Evolutionary conservation across 257 asterid species (phyloP), one percentile per base, ranked within the genome.

Genomic region (Solanum chiquidenum): DNA sequence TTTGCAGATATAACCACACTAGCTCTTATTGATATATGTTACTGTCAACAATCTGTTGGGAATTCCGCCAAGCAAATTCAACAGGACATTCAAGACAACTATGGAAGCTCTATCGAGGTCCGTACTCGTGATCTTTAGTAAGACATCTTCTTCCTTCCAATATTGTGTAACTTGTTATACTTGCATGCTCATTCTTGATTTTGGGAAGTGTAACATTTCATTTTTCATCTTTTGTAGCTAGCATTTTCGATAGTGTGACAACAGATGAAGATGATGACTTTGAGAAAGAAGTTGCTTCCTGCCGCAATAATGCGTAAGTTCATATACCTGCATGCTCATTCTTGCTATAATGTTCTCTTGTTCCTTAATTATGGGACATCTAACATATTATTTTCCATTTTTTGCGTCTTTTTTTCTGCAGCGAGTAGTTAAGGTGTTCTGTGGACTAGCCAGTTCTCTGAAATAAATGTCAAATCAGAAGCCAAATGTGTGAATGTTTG

Each of bases 61-160:
- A 35, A 16, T 18, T 91, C 93, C 12, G 93, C 91, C 66, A 79
- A 80, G 77, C 33, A 85, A 16, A 91, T 91, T 83, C 90, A 86
- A n/a, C 84, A 87, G 35, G 90, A 88, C 75, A 91, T 89, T 58
- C 87, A 79, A 55, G 74, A 64, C 34, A 42, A 76, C 7, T 76
- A 76, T 76, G 35, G 34, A 38, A 7, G 49, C 5, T 73, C 82
- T 73, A 35, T 35, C 3, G 18, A 34, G 29, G 49, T 73, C 49
- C 9, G 20, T 35, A 73, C n/a, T 11, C 0, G 1, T 21, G 0
- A 16, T 18, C 27, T 21, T 58, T 58, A 0, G 62, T 58, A 58
- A 58, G 66, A 7, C 66, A 21, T 58, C 25, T 58, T 58, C 66
- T 58, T 55, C 25, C 25, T 16, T 71, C 13, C 40, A 31, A 71